These are phyloP conservation scores for Aspergillus sp. DNA, from an alignment of 2,329 filamentous ascomycete genomes.

Conservation along the genomic window DNA sequence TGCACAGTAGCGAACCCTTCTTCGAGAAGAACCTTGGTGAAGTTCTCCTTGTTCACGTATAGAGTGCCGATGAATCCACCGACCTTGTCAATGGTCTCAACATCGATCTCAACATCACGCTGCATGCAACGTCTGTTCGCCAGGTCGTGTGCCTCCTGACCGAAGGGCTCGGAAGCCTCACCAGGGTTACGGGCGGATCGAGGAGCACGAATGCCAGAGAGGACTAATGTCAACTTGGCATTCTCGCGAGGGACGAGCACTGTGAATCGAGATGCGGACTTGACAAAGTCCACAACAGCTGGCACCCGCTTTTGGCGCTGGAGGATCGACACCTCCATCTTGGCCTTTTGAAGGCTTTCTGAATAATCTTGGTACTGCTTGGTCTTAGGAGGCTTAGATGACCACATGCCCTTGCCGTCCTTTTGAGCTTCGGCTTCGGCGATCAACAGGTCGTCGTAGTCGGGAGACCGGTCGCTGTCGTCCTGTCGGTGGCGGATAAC, in stretches of 20 bases:
- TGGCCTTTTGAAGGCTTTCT: conserved; percentile 91
- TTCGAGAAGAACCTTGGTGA: conserved; percentile 89
- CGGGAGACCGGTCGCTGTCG: conserved; percentile 88
- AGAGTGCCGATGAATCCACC: conserved; percentile 96
- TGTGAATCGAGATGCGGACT: conserved; percentile 93
- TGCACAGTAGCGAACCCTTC: conserved; percentile 93
- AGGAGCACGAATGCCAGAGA: conserved; percentile 89
- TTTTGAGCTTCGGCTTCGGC: conserved; percentile 69
- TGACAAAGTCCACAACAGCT: conserved; percentile 94
- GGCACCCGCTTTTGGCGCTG: conserved; percentile 91
- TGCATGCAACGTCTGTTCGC: conserved; percentile 88
- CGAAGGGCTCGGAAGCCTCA: conserved; percentile 89
- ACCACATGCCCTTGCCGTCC: conserved; percentile 94
- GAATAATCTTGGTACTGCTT: conserved; percentile 89
- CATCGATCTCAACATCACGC: conserved; percentile 93
- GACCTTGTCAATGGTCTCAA: conserved; percentile 93
- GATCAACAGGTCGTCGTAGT: conserved; percentile 72
- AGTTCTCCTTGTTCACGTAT: conserved; percentile 93
- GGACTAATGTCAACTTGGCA: conserved; percentile 91
- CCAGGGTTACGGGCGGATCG: conserved; percentile 79
- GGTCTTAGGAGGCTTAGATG: conserved; percentile 79
- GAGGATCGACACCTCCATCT: conserved; percentile 85
- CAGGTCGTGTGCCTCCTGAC: conserved; percentile 91
- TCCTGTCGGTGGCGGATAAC: conserved; percentile 95
- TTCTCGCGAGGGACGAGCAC: conserved; percentile 89